Base-by-base conservation (phyloP, 2,329 filamentous ascomycete species). In the Xylariaceae sp. region DNA sequence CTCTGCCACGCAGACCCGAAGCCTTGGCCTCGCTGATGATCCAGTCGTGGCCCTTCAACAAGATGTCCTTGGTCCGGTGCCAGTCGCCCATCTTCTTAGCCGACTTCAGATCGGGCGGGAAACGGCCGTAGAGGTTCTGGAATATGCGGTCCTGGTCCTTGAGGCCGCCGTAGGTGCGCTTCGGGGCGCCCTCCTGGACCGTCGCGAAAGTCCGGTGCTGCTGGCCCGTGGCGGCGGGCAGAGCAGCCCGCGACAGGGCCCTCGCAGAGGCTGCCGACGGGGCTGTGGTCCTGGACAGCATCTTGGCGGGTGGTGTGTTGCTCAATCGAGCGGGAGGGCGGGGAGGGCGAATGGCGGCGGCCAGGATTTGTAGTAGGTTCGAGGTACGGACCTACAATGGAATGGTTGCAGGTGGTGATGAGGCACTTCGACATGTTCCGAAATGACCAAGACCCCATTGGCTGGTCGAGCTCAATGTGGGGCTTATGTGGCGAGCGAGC, bases 21-120 rank as follows among this genome's bases (percentile, higher is more conserved):
- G 89, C 79, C 75, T 98, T 98, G 67, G 98, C 77, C 67, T 98
- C 92, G 49, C 83, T 82, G 56, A 98, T 96, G 62, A 98, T 93
- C 85, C 92, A 98, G 55, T 98, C 90, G 65, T 98, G 86, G 36
- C 92, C 92, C 74, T 98, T 98, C 50, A 87, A 67, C 39, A 98
- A 64, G 38, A 98, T 98, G 62, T 98, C 92, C 75, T 98, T 98
- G 36, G 92, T 98, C 75, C 93, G 94, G 71, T 98, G 79, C 92
- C 92, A 98, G 64, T 96, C 92, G 51, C 92, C 92, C 74, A 94
- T 94, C 68, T 94, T 94, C 80, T 87, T 89, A 34, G 92, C 89
- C 57, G 80, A 87, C 71, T 92, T 90, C 51, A 98, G 68, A 61
- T 95, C 89, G 43, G 88, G 75, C 33, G 87, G 88, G 67, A 86